Evolutionary conservation across 108 stramenopile genomes (phyloP), one percentile per base, ranked within the genome.

Genomic region (Skeletonema potamos): DNA sequence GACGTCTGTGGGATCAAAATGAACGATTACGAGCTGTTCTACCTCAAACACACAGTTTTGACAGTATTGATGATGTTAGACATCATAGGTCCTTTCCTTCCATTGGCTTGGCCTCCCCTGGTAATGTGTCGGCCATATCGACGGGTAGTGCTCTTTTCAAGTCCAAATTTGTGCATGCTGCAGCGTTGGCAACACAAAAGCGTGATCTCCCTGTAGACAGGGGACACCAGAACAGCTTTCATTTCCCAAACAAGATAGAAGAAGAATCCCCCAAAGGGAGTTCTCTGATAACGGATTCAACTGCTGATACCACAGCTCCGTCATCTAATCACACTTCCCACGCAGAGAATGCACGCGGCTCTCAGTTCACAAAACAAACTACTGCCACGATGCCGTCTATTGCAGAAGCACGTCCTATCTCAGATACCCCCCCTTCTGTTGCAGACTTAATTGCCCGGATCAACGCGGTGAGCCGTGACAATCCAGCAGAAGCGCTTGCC

Each of bases 401-500:
- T 46, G 59, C 70, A 15, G 74, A 75, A 41, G 67, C 64, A 36
- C 8, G 34, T n/a, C 54, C 77, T 22, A 72, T 76, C 27, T 58
- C 68, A 17, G 74, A 74, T 30, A 62, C 64, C 10, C 57, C 55
- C 18, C 54, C 33, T 3, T 72, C 76, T 20, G 79, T 77, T 30
- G 64, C 80, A 22, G 81, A 81, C 26, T 77, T 89, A 27, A 82
- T 89, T 32, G 88, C 87, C 18, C 82, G 77, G 57, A 70, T 92
- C 20, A 83, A 68, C 64, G 84, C 92, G 13, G 84, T 92, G 5
- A 85, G 80, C 48, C 73, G 92, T 44, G 75, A 80, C 12, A 79
- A 92, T 81, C 92, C 92, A 29, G 76, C 46, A 33, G 74, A 74
- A 34, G 92, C 92, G 2, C 72, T 93, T 60, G 89, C 88, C n/a